Evolutionary conservation across 345 rosid genomes (phyloP).

Genomic region (Populus davidiana): DNA sequence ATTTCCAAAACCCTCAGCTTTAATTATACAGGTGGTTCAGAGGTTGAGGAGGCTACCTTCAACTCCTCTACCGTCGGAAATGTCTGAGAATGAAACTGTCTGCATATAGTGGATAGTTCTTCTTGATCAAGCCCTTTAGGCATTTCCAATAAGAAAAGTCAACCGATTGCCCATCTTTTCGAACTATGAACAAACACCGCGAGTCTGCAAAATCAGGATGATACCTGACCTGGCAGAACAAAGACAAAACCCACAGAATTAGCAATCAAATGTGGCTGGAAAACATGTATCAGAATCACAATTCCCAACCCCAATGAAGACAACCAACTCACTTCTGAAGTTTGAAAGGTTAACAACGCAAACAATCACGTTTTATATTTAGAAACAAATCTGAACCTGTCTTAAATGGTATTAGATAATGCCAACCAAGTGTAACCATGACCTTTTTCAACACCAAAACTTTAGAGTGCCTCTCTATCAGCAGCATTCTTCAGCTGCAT

Average conservation of each 20-base stretch:
- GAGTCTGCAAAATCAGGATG: constrained; percentile 83
- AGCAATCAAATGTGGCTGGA: constrained; percentile 1
- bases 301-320: background rate
- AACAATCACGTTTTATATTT: background rate
- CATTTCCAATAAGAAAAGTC: constrained; percentile 99
- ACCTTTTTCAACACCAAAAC: background rate
- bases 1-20: background rate
- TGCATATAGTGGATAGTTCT: constrained; percentile 85
- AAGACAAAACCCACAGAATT: constrained; percentile 9
- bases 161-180: constrained; percentile 65
- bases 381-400: background rate
- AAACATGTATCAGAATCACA: background rate
- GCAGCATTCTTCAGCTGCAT: background rate
- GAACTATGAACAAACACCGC: constrained; percentile 77
- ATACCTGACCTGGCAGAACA: constrained; percentile 59
- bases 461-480: background rate
- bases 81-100: constrained; percentile 88
- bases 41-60: constrained; percentile 34
- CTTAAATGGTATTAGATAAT: background rate
- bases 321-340: background rate
- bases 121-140: constrained; percentile 83
- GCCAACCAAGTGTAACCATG: background rate
- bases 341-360: background rate
- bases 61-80: constrained; percentile 56
- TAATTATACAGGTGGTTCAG: constrained; percentile 6